Percentiles rank a stretch among this genome's conserved stretches.
These are phyloP conservation scores for Termitomyces sp. DNA, from an alignment of 768 basidiomycete genomes.

Conservation along the genomic window DNA sequence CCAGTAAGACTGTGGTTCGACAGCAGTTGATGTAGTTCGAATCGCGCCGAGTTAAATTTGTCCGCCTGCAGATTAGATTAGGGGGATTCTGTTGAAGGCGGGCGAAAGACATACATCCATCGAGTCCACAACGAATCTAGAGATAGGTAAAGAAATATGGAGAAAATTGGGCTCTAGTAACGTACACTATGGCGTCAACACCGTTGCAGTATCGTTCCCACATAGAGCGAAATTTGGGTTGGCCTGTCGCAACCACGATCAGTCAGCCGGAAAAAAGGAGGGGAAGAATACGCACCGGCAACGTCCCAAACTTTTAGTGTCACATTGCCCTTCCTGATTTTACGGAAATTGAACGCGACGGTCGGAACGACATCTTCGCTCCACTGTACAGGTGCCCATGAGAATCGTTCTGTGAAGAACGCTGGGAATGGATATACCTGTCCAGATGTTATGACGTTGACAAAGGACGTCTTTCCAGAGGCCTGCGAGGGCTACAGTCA, in stretches of 20 bases:
- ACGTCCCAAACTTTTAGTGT: slow-evolving; percentile 96
- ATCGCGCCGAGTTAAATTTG: slow-evolving; percentile 79
- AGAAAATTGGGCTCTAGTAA: slow-evolving; percentile 1
- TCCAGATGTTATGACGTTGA: slow-evolving; percentile 87
- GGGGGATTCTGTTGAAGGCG: not conserved
- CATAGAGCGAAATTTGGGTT: slow-evolving; percentile 92
- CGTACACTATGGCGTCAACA: slow-evolving; percentile 89
- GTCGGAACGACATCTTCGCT: slow-evolving; percentile 97
- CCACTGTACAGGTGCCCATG: slow-evolving; percentile 53
- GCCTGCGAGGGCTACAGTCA: slow-evolving; percentile 47
- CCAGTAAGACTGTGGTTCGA: slow-evolving; percentile 61
- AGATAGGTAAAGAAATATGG: not conserved
- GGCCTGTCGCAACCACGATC: slow-evolving; percentile 45
- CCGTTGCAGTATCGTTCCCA: slow-evolving; percentile 95
- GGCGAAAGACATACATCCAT: slow-evolving; percentile 61
- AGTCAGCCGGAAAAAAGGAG: not conserved
- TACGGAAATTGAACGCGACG: slow-evolving; percentile 89
- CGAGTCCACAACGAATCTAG: slow-evolving; percentile 91
- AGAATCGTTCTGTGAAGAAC: slow-evolving; percentile 6
- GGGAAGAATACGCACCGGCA: slow-evolving; percentile 54
- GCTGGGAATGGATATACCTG: slow-evolving; percentile 45
- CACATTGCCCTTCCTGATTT: slow-evolving; percentile 85
- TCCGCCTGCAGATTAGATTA: slow-evolving; percentile 49
- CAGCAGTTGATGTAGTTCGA: slow-evolving; percentile 81
- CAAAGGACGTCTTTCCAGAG: slow-evolving; percentile 93